Conservation (phyloP, 2,329 filamentous ascomycete species). For the Stagonosporopsis rhizophila region DNA sequence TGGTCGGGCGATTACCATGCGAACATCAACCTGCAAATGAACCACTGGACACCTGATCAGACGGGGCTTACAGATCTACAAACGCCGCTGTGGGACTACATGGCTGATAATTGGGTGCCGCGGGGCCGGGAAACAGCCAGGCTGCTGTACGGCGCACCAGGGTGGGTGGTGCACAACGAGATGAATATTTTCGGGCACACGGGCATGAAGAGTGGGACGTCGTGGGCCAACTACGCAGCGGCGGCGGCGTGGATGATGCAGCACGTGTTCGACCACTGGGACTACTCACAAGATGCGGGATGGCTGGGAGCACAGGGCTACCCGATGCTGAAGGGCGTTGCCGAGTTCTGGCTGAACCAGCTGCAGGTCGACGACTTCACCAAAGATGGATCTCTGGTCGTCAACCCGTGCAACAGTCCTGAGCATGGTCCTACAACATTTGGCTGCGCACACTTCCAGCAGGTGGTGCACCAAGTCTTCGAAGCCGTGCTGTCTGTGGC, state of each 20-base stretch:
- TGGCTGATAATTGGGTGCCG: constrained; percentile 61
- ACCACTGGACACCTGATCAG: constrained; percentile 64
- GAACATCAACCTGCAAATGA: constrained; percentile 69
- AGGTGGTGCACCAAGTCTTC: constrained; percentile 56
- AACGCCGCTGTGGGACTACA: constrained; percentile 60
- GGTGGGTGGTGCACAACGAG: constrained; percentile 65
- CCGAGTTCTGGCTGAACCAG: constrained; percentile 64
- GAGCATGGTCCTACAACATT: constrained; percentile 62
- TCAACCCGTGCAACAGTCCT: constrained; percentile 66
- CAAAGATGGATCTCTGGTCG: constrained; percentile 61
- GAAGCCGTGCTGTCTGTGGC: constrained; percentile 33
- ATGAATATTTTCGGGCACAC: constrained; percentile 67
- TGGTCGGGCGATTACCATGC: constrained; percentile 66
- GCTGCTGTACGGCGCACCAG: constrained; percentile 61
- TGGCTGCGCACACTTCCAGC: constrained; percentile 62
- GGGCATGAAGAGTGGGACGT: constrained; percentile 56
- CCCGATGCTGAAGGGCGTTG: constrained; percentile 61
- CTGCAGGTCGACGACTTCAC: constrained; percentile 59
- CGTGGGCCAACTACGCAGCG: constrained; percentile 55
- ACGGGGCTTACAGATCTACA: constrained; percentile 59
- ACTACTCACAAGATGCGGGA: constrained; percentile 57
- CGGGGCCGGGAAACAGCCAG: constrained; percentile 61
- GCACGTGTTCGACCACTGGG: constrained; percentile 65
- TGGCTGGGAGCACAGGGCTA: constrained; percentile 59
- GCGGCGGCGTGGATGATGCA: constrained; percentile 67